A percentile compares a stretch with the other conserved stretches of the same genome.
phyloP scores from a whole-genome alignment of 108 stramenopile species.

The Epithemia pelagica region DNA sequence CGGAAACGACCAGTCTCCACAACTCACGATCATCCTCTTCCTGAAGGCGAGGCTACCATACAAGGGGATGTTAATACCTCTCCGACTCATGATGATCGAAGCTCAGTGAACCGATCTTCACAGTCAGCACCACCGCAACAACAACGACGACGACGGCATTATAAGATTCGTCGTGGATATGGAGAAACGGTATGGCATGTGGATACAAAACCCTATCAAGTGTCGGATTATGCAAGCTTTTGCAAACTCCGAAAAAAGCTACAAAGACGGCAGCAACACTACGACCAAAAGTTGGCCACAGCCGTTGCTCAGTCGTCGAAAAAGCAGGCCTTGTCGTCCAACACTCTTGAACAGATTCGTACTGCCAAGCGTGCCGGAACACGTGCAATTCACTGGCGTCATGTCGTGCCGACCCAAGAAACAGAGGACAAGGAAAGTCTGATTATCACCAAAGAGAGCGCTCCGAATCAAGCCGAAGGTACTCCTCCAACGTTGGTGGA shows the following conservation, averaged over 20 bases:
- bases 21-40: no score
- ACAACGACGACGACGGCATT: constrained; percentile 36
- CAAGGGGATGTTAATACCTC: background rate
- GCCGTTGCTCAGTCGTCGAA: background rate
- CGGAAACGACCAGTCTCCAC: background rate
- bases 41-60: background rate
- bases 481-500: no score
- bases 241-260: constrained; percentile 18
- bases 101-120: background rate
- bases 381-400: background rate
- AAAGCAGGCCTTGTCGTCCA: background rate
- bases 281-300: background rate
- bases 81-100: background rate
- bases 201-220: constrained; percentile 48
- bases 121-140: constrained; percentile 7
- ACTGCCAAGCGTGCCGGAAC: background rate
- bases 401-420: background rate
- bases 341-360: constrained; percentile 12
- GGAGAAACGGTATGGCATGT: constrained; percentile 66
- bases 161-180: constrained; percentile 59
- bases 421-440: background rate
- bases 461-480: no score
- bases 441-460: no score
- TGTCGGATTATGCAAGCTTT: constrained; percentile 23
- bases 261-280: constrained; percentile 2